Percentiles rank a stretch among this genome's conserved stretches.
Evolutionary conservation across 2,329 filamentous ascomycete species (phyloP).

Genomic region (Pyrenophora teres): DNA sequence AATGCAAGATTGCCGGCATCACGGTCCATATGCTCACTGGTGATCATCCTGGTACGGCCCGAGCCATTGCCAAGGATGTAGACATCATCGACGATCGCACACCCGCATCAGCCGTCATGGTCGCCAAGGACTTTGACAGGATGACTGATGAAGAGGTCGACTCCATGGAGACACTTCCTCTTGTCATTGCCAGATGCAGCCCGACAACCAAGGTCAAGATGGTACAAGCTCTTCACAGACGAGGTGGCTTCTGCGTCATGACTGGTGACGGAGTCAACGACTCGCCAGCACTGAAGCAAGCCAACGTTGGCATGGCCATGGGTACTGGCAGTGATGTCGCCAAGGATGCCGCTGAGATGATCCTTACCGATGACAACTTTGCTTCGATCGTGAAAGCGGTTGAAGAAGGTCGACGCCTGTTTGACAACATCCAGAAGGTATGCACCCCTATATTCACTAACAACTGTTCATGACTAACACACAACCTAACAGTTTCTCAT

Average conservation of each 20-base stretch:
- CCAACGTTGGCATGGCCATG: conserved; percentile 52
- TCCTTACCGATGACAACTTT: conserved; percentile 50
- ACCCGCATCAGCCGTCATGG: conserved; percentile 45
- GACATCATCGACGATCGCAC: conserved; percentile 47
- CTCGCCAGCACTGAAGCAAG: conserved; percentile 48
- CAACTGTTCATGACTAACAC: not conserved
- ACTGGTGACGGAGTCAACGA: conserved; percentile 52
- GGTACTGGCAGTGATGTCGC: conserved; percentile 49
- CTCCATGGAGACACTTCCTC: conserved; percentile 47
- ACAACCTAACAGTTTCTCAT: conserved; percentile 45
- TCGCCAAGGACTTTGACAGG: conserved; percentile 52
- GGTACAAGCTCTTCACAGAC: conserved; percentile 49
- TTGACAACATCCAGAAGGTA: conserved; percentile 51
- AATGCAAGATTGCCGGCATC: conserved; percentile 54
- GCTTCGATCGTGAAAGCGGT: conserved; percentile 50
- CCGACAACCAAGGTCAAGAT: conserved; percentile 56
- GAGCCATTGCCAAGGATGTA: conserved; percentile 54
- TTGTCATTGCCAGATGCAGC: conserved; percentile 54
- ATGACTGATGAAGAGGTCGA: conserved; percentile 52
- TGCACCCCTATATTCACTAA: not conserved
- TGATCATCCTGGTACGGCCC: conserved; percentile 54
- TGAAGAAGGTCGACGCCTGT: conserved; percentile 48
- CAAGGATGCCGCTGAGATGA: conserved; percentile 50
- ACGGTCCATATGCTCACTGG: conserved; percentile 57
- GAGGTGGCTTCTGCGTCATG: conserved; percentile 49